Percentiles rank a stretch among this genome's conserved stretches.
phyloP scores from a whole-genome alignment of 2,329 filamentous ascomycete species.

The Coniochaeta sp. region DNA sequence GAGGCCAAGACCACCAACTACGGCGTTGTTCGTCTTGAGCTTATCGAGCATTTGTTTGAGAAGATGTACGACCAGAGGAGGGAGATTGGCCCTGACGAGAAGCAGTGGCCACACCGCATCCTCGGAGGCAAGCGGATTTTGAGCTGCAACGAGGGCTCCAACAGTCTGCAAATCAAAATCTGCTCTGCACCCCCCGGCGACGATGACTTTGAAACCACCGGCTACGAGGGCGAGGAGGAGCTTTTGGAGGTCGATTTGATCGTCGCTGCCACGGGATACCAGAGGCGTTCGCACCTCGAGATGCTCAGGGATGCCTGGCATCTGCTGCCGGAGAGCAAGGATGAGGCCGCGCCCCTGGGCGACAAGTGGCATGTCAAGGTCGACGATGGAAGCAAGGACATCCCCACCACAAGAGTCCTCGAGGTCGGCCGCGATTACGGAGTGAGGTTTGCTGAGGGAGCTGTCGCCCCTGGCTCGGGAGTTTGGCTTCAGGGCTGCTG shows the following conservation, averaged over 20 bases:
- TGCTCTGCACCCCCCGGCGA: constrained; percentile 34
- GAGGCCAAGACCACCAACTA: constrained; percentile 87
- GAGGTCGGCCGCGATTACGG: constrained; percentile 71
- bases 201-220: constrained; percentile 15
- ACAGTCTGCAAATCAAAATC: constrained; percentile 51
- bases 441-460: constrained; percentile 61
- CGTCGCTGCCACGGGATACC: constrained; percentile 83
- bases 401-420: constrained; percentile 37
- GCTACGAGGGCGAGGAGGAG: constrained; percentile 39
- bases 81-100: constrained; percentile 58
- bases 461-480: constrained; percentile 66
- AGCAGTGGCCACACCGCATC: constrained; percentile 79
- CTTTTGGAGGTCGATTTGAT: constrained; percentile 70
- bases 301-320: constrained; percentile 62
- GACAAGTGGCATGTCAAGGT: constrained; percentile 14
- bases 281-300: constrained; percentile 67
- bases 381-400: constrained; percentile 4
- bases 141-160: constrained; percentile 47
- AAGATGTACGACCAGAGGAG: constrained; percentile 81
- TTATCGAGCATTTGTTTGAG: constrained; percentile 85
- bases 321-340: constrained; percentile 49
- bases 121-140: constrained; percentile 61
- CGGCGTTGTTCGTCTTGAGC: constrained; percentile 81
- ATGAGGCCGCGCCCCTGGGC: constrained; percentile 1
- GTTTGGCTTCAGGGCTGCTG: constrained; percentile 94